Base-by-base conservation (phyloP, 305 asterid genomes). In the Striga hermonthica region DNA sequence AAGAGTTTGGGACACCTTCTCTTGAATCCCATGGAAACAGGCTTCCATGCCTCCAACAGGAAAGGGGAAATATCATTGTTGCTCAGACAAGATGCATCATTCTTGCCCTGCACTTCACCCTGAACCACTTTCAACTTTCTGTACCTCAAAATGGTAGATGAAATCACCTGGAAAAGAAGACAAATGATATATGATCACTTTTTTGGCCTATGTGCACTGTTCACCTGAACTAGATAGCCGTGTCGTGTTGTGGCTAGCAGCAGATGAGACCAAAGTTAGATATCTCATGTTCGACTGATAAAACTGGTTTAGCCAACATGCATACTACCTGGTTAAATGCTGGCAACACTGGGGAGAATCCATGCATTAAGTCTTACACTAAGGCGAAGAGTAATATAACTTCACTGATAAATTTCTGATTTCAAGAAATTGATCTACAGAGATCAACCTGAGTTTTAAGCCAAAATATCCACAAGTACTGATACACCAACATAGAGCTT, bases 21-120 rank as follows among this genome's bases (percentile, higher is more conserved):
- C 80, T 93, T 93, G 81, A 81, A 82, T 54, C 96, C 99, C 96
- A 93, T 81, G 10, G 97, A 83, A 62, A 88, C 84, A 15, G 99
- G 96, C 69, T 85, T 85, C 99, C 99, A 90, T 57, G 97, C 97
- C 82, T 90, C 85, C 64, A 84, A 61, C 75, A 93, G 82, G 74
- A 81, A 67, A 65, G 86, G 69, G 67, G 82, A 73, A 60, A 64
- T 57, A 63, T 54, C 66, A 47, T 47, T 69, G 60, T 62, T 65
- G 34, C 59, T 16, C 31, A 7, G 35, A 58, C 63, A 54, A 39
- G 75, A 72, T 66, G 72, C 13, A 60, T 48, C 73, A 16, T n/a
- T 73, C 65, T 84, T 79, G 48, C 75, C 78, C 52, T 62, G 63
- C 63, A 77, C 71, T 67, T 76, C 82, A 65, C 75, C 65, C 65